Percentiles rank a stretch among this genome's conserved stretches.
These are phyloP conservation scores for Stevia rebaudiana DNA, from an alignment of 140 eudicot species.

Conservation along the genomic window DNA sequence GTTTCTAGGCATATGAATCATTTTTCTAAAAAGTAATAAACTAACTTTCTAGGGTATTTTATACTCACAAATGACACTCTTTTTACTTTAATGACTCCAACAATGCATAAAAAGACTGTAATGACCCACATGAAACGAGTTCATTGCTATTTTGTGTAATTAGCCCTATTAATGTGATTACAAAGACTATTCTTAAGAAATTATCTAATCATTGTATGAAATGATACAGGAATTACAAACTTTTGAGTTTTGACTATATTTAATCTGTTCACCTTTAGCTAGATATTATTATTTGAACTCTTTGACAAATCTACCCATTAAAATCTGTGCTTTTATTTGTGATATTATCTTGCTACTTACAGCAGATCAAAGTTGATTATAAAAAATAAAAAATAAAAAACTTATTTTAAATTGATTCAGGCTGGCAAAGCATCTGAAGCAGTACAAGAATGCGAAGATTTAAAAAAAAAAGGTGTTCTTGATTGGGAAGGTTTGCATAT, in stretches of 20 bases:
- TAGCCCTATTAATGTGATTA: background rate
- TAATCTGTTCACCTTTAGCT: background rate
- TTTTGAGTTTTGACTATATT: background rate
- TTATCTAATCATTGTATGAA: background rate
- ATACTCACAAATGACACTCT: background rate
- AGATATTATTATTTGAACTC: background rate
- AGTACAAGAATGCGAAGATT: constrained; percentile 60
- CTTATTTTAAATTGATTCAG: constrained; percentile 35
- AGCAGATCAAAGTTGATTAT: background rate
- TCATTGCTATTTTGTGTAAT: background rate
- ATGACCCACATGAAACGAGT: background rate
- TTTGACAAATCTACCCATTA: background rate
- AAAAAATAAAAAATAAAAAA: constrained; percentile 5
- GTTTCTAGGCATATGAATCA: background rate
- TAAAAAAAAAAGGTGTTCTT: constrained; percentile 64
- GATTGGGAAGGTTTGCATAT: constrained; percentile 68
- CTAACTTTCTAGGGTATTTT: background rate
- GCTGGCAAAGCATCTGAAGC: constrained; percentile 72
- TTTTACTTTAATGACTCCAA: background rate
- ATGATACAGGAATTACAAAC: background rate
- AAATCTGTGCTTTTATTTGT: background rate
- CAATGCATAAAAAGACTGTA: background rate
- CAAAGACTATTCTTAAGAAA: background rate
- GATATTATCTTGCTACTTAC: constrained; percentile 11
- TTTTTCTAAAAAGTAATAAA: background rate